Base-by-base conservation (phyloP, 2,329 filamentous ascomycete species). In the Fusarium veterinarium region DNA sequence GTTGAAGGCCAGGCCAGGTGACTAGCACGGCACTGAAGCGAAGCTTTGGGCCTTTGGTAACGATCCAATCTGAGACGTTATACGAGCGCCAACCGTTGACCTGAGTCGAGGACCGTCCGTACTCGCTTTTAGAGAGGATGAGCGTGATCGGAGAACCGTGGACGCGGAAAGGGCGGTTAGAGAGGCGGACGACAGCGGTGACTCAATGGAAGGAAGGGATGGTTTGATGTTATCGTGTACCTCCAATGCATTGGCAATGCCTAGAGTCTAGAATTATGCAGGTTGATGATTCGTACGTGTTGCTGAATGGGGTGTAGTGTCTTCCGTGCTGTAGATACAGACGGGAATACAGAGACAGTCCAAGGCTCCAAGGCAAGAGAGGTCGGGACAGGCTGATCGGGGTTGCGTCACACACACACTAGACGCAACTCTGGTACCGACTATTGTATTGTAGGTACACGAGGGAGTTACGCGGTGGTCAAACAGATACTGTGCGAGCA, bases 321-420 rank as follows among this genome's bases (percentile, higher is more conserved):
- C 55, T 49, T 58, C 41, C 23, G 64, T 60, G 17, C 41, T 33
- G 33, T 63, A 68, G 59, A 57, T 49, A 44, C 65, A 46, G 59
- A 23, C 46, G 41, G 64, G 63, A 67, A 53, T 64, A 63, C 52
- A 65, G 59, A 61, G 49, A 46, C 38, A 66, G 44, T 41, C 31
- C 33, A 38, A 56, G 46, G 52, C 40, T 45, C 60, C 45, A 35
- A 64, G 59, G 46, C 46, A 33, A 56, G 38, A 37, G 41, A 64
- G 35, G 37, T 19, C 67, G 38, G 38, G 53, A 64, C 63, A 61
- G 38, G 57, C 46, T 63, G 41, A 60, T 64, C 53, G 52, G 67
- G 65, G 74, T 74, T 74, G 74, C 72, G 74, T 76, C 67, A 75
- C 74, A 75, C 64, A 28, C 64, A 69, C 31, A n/a, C n/a, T 30